These are phyloP conservation scores for Gentiana straminea DNA, from an alignment of 257 asterid species.

Conservation along the genomic window DNA sequence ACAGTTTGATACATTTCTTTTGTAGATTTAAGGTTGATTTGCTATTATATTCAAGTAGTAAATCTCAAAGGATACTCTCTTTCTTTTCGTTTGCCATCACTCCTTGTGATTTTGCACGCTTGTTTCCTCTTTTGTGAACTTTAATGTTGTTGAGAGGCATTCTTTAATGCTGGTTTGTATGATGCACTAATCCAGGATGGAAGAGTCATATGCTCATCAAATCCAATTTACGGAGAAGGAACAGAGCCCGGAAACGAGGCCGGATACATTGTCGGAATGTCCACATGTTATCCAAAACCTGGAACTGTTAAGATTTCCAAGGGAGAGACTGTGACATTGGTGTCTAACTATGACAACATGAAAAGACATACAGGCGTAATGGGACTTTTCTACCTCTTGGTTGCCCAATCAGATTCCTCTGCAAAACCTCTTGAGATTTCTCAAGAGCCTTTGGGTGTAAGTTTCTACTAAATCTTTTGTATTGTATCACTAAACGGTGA, in stretches of 20 bases:
- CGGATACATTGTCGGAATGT: constrained; percentile 29
- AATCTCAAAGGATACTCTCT: background rate
- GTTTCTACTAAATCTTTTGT: too few species aligned
- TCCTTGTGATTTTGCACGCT: too few species aligned
- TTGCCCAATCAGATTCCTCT: constrained; percentile 1
- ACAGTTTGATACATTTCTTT: too few species aligned
- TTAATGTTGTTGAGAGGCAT: too few species aligned
- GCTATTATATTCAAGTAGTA: too few species aligned
- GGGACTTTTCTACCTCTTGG: constrained; percentile 27
- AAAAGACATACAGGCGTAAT: constrained; percentile 23
- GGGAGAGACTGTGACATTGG: constrained; percentile 18
- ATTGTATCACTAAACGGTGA: too few species aligned
- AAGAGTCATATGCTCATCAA: constrained; percentile 17
- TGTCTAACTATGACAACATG: constrained; percentile 15
- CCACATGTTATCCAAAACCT: constrained; percentile 26
- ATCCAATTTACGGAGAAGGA: constrained; percentile 22
- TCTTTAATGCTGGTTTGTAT: background rate
- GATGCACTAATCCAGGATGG: constrained; percentile 16
- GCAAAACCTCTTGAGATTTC: too few species aligned
- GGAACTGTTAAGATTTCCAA: constrained; percentile 19
- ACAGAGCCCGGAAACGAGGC: constrained; percentile 19
- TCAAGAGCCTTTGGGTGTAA: too few species aligned
- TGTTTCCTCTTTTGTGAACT: background rate
- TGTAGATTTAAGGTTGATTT: too few species aligned
- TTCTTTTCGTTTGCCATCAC: background rate